Percentiles rank a stretch among this genome's conserved stretches.
Conservation (phyloP, 805 yeast species). For the Barnettozyma sucrosica region DNA sequence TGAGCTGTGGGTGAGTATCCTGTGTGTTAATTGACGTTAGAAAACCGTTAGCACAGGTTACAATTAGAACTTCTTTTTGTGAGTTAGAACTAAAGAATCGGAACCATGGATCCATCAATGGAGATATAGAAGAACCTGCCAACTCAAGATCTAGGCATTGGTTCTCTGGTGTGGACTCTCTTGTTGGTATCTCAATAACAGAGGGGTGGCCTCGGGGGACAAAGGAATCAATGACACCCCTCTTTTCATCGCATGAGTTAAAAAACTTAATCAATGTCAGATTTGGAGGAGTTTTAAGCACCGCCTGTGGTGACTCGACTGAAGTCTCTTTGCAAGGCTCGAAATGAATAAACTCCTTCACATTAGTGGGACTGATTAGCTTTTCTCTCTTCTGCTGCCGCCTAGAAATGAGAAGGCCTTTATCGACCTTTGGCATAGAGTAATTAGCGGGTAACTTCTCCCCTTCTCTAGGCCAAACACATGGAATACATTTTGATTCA, state of each 20-base stretch:
- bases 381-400: not conserved
- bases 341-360: conserved; percentile 1
- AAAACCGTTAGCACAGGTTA: conserved; percentile 35
- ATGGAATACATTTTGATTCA: conserved; percentile 27
- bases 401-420: not conserved
- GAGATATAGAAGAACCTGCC: not conserved
- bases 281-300: not conserved
- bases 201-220: not conserved
- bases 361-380: not conserved
- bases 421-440: conserved; percentile 11
- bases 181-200: not conserved
- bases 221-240: not conserved
- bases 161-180: conserved; percentile 1
- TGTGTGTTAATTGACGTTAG: conserved; percentile 38
- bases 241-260: not conserved
- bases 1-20: conserved; percentile 33
- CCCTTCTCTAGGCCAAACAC: conserved; percentile 21
- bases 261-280: not conserved
- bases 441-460: conserved; percentile 19
- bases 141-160: not conserved
- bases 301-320: not conserved
- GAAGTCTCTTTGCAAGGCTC: not conserved
- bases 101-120: conserved; percentile 2
- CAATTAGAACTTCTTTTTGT: conserved; percentile 12
- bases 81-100: not conserved